Percentiles rank a stretch among this genome's conserved stretches.
Conservation (phyloP, 148 eudicot genomes). For the Hydrangea macrophylla region DNA sequence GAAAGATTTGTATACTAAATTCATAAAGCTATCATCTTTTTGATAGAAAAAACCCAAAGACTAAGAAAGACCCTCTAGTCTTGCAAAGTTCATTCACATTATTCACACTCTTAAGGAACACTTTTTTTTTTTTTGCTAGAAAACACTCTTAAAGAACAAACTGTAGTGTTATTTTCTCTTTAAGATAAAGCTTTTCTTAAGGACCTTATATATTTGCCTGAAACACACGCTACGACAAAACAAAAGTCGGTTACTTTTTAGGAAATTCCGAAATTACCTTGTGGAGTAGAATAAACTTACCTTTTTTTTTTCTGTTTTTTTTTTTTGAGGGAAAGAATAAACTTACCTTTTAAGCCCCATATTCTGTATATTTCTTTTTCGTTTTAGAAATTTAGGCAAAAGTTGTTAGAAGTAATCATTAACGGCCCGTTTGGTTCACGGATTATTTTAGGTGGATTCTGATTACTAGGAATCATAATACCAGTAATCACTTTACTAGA, state of each 20-base stretch:
- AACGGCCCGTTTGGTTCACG: too few species aligned
- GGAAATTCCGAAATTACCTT: constrained; percentile 19
- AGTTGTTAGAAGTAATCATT: neutral
- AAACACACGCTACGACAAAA: constrained; percentile 7
- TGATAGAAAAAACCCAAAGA: too few species aligned
- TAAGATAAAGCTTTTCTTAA: constrained; percentile 2
- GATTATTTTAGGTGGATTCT: too few species aligned
- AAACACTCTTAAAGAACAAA: neutral
- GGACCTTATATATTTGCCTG: neutral
- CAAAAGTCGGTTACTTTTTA: neutral
- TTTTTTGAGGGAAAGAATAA: neutral
- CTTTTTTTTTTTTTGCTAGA: too few species aligned
- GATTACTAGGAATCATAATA: neutral
- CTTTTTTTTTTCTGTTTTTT: neutral
- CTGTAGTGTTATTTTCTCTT: neutral
- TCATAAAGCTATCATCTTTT: neutral
- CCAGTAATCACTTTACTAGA: too few species aligned
- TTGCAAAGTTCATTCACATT: neutral
- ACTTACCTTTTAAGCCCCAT: constrained; percentile 14
- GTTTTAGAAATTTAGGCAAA: neutral
- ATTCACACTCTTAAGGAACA: neutral
- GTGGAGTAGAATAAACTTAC: constrained; percentile 13
- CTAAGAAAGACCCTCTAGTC: neutral
- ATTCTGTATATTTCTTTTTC: neutral
- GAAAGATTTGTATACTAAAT: neutral